Base-by-base conservation (phyloP, 345 rosid genomes). In the Brassica carinata region DNA sequence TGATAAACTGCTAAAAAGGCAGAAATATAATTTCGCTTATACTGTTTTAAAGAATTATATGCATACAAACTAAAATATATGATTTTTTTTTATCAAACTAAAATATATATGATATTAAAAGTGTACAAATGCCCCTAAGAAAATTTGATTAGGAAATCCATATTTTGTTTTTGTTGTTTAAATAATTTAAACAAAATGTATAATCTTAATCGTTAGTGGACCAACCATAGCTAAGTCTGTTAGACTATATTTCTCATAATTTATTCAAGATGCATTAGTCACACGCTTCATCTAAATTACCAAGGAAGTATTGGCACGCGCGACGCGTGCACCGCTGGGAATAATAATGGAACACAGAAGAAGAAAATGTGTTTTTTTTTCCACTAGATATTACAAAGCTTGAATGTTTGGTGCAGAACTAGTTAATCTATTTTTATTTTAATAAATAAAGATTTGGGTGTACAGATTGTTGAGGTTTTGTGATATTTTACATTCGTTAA, bases 271-370 rank as follows among this genome's bases (percentile, higher is more conserved):
- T 69, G 34, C 69, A 64, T 65, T 69, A 33, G 34, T 68, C 79
- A 73, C 79, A 73, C 70, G n/a, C 51, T 67, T 79, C 45, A 13
- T 61, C 79, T 10, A 65, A 31, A 8, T 36, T 26, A 53, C 7
- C 38, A 17, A 10, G 51, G n/a, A 80, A 63, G 73, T 81, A 55
- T 53, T 75, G 72, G 83, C 80, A 81, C 80, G 83, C 80, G 83
- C 73, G 38, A 70, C 72, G 80, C 83, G 79, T 80, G 71, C 76
- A 79, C 14, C 48, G 36, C 31, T 69, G 65, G 57, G 36, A 30
- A 23, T 23, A 64, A 80, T 10, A 67, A 29, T 33, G 7, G 38
- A 79, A 19, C 73, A 19, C 34, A 68, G 48, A 40, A 40, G 48
- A 10, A 68, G 51, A 43, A 43, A 43, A 43, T 43, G 53, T 43